Evolutionary conservation across 768 basidiomycete genomes (phyloP), one percentile per base, ranked within the genome.

Genomic region (Pilatotrama ljubarskyi): DNA sequence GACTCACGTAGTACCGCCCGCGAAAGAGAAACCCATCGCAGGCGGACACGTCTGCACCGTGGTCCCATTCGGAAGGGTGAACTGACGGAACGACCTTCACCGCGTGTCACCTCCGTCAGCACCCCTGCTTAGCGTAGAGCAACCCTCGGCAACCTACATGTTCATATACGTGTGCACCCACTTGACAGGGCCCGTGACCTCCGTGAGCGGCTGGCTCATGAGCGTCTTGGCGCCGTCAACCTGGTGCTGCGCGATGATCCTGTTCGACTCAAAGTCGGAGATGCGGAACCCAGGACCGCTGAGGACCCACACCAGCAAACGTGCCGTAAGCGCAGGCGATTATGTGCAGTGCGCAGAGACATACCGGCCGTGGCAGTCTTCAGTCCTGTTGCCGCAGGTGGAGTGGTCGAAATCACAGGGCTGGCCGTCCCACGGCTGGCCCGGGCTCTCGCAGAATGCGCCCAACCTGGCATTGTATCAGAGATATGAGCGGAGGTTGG

Each of bases 391-490:
- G 18, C 90, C 90, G 64, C 90, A 92, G 17, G 90, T 91, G 0
- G 90, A 90, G 58, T 84, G 82, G 24, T 87, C 78, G 44, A 82
- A 77, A n/a, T 89, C 84, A 69, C 91, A 92, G 8, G 79, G 72
- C 66, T 82, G 77, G 10, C 91, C 90, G 63, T 91, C 81, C 72
- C 78, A 86, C 0, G 78, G 67, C 69, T 91, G 58, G 13, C 90
- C 91, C 6, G 89, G 90, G 55, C 84, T 86, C 69, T 92, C 86
- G 68, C 91, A 93, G 73, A 85, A 87, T 2, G 90, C 86, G 5
- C 89, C 89, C 11, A 76, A 81, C 70, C 72, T 89, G 78, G 47
- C 5, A 10, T 32, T 10, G 51, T 40, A 63, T 54, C 18, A 38
- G 11, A 29, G 15, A 26, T 26, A 32, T 55, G 18, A 46, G 55